Conservation (phyloP, 2,329 filamentous ascomycete species). For the Scedosporium boydii region DNA sequence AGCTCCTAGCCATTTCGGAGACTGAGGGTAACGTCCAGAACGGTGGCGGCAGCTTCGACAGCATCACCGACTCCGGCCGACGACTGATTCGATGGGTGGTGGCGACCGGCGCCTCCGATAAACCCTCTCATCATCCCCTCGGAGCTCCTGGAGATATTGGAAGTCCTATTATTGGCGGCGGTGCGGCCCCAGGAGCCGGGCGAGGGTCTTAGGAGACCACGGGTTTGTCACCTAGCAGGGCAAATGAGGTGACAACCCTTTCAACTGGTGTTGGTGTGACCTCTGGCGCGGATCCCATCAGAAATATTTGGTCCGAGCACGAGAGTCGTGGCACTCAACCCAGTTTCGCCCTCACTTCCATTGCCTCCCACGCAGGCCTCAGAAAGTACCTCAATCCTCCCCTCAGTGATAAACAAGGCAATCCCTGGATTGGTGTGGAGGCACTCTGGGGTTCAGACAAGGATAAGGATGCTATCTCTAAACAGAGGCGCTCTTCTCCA, state of each 20-base stretch:
- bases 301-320: not conserved
- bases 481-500: not conserved
- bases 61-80: constrained; percentile 39
- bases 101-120: constrained; percentile 36
- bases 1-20: constrained; percentile 78
- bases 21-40: constrained; percentile 81
- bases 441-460: too few relatives aligned
- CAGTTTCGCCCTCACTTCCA: too few relatives aligned
- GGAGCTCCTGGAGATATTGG: constrained; percentile 60
- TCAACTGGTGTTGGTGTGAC: not conserved
- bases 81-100: constrained; percentile 48
- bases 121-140: constrained; percentile 32
- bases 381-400: too few relatives aligned
- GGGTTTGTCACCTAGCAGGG: not conserved
- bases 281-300: not conserved
- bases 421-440: too few relatives aligned
- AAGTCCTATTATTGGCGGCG: constrained; percentile 36
- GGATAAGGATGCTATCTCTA: too few relatives aligned
- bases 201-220: not conserved
- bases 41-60: constrained; percentile 80
- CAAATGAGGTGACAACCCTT: not conserved
- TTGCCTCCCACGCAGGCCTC: too few relatives aligned
- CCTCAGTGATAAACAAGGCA: too few relatives aligned
- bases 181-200: not conserved
- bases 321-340: too few relatives aligned